Evolutionary conservation across 2,329 filamentous ascomycete species (phyloP), one percentile per base, ranked within the genome.

Genomic region (Arthrobotrys musiformis): DNA sequence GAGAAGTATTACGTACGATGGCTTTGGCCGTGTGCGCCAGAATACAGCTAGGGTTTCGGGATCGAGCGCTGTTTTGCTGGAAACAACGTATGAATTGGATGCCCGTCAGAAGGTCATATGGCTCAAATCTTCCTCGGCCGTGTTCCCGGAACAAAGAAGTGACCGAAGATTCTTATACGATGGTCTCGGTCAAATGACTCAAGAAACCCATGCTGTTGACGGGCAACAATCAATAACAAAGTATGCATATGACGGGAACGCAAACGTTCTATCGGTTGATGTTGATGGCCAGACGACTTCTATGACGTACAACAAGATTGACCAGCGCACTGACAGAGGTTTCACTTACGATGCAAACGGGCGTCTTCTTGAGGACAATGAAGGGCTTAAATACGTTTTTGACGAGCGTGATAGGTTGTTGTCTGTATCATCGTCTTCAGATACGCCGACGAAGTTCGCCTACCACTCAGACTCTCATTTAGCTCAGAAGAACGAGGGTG

Each of bases 231-330:
- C 15, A 8, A 11, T 40, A 5, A 40, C 35, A 40, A 42, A 17
- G 15, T 61, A 37, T 37, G 11, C 30, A 44, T 66, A 66, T 28
- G 62, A 66, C 24, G 62, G 44, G 1, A 66, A 66, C n/a, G 52
- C 46, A 7, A 66, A 66, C 42, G 30, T 66, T 26, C 8, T 42
- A 28, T 28, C 28, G 7, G 13, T 19, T 4, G 9, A 4, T 2
- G 28, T 28, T 1, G 15, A 42, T 54, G 30, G 62, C 35, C n/a
- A 22, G 15, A 33, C 40, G 4, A 50, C n/a, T 5, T 35, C 28
- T 24, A 9, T 19, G 2, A 4, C 24, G n/a, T 63, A 63, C 26
- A 63, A 63, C 35, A 15, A 26, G 2, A 33, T 63, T 19, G 26
- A 63, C n/a, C 60, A 63, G 17, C 13, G 17, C 1, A 48, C 40